Evolutionary conservation across 129 eudicot species (phyloP), one percentile per base, ranked within the genome.

Genomic region (Flaveria brownii): DNA sequence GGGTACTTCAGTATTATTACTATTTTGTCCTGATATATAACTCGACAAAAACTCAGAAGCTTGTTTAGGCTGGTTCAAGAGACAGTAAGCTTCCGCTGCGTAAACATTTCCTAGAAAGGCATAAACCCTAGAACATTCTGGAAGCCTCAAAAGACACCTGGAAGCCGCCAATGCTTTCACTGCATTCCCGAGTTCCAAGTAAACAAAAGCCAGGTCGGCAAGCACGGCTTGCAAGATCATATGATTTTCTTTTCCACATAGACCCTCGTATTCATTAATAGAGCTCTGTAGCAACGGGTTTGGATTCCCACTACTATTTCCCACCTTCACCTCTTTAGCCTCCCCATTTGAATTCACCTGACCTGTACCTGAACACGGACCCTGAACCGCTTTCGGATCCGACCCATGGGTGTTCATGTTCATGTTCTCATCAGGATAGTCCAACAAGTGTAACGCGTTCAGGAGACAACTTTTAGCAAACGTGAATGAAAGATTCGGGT

Each of bases 11-110:
- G 78, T 73, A 26, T 47, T 79, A 59, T 63, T 74, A 33, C 33
- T 71, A 69, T 59, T 75, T 1, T 80, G 85, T 70, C 84, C 78
- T 2, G 97, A 84, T 6, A 93, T 43, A 81, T 90, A 93, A 26
- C 72, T 36, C 2, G 80, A 84, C 79, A 93, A 80, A 81, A 84
- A 87, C 56, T 93, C 93, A 12, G 97, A 92, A 74, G 98, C 98
- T 88, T 91, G 96, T 55, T 90, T 84, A 0, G 92, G 88, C 69
- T 83, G 86, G 84, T 88, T 87, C 30, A 93, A 85, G 57, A 88
- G 82, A 79, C 98, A 93, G 67, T 85, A 82, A 56, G 98, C 92
- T 80, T 93, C 98, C 0, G 98, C 98, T 47, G 91, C 97, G 78
- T 88, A 91, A 49, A 93, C 65, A 26, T 84, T 87, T 4, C 93